Evolutionary conservation across 2,329 filamentous ascomycete species (phyloP), one percentile per base, ranked within the genome.

Genomic region (Pseudogymnoascus sp.): DNA sequence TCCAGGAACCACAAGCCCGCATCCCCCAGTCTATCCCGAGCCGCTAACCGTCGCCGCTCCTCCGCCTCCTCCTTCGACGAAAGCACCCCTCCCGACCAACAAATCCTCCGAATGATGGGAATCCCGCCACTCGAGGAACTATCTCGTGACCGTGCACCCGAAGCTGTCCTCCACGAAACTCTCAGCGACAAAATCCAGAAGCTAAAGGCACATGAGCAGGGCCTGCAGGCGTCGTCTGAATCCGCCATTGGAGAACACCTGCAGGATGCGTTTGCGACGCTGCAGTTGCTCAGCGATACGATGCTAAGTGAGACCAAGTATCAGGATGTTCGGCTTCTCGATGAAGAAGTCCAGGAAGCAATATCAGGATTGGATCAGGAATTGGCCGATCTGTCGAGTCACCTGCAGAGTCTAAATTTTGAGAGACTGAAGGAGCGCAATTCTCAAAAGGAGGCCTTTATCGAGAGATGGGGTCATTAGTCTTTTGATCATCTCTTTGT

Each of bases 271-370:
- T 75, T 77, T 17, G 70, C 76, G 2, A 82, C 82, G 0, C 69
- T 84, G 1, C 78, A 81, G 66, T 68, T 82, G 8, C 70, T 85
- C 15, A 74, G 77, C 4, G 82, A 83, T 64, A 82, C 79, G 42
- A 72, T 85, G 0, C 72, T 85, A 1, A 80, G 80, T 0, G 83
- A 86, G 68, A 83, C 78, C 31, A 73, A 77, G 4, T 83, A 78
- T 68, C 75, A 75, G 0, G 71, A 76, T n/a, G 77, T 83, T 4
- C 76, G 75, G 44, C 76, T 86, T 5, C 73, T 79, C 5, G 83
- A 86, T 67, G 77, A 79, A 0, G 81, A 83, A 28, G 79, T 84
- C 38, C 79, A 83, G 63, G 75, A 72, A 2, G 80, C 79, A 1
- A 79, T 86, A n/a, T 70, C 72, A 13, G 64, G 62, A 19, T 69